Conservation (phyloP, 1,284 basidiomycete genomes). For the Abortiporus biennis region DNA sequence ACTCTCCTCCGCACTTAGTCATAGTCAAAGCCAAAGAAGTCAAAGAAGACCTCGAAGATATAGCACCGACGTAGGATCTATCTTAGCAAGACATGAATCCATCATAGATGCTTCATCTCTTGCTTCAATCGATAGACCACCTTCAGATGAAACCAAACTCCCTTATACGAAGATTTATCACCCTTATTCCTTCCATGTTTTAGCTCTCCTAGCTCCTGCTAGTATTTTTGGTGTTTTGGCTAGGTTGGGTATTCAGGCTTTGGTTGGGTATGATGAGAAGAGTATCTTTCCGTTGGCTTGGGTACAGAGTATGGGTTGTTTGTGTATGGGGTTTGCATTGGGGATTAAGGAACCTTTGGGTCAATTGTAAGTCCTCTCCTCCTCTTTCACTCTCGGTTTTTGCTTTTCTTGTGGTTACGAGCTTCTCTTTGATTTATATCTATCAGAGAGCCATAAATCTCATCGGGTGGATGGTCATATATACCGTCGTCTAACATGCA, state of each 20-base stretch:
- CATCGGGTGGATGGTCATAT: background rate
- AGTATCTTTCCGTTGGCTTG: conserved; percentile 84
- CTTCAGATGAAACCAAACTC: conserved; percentile 34
- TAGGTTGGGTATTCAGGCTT: conserved; percentile 67
- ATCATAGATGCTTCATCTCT: conserved; percentile 33
- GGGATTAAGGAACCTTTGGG: conserved; percentile 67
- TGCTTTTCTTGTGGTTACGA: too few relatives aligned
- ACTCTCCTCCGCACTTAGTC: too few relatives aligned
- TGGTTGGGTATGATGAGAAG: conserved; percentile 68
- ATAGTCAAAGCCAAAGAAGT: too few relatives aligned
- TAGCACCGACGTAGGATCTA: conserved; percentile 1
- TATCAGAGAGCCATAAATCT: conserved; percentile 6
- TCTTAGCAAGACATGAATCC: conserved; percentile 29
- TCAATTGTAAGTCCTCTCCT: conserved; percentile 59
- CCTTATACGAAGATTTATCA: conserved; percentile 41
- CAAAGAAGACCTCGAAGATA: too few relatives aligned
- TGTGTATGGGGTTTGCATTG: conserved; percentile 83
- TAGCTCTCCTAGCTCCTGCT: conserved; percentile 69
- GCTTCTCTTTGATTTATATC: background rate
- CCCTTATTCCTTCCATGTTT: conserved; percentile 57
- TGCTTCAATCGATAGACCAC: conserved; percentile 48
- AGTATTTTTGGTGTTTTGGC: conserved; percentile 78
- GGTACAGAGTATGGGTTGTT: conserved; percentile 85
- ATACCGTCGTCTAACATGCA: too few relatives aligned
- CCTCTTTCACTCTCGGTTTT: conserved; percentile 2